A percentile compares a stretch with the other conserved stretches of the same genome.
Conservation (phyloP, 192 early-diverging fungal species). For the Entomortierella chlamydospora region DNA sequence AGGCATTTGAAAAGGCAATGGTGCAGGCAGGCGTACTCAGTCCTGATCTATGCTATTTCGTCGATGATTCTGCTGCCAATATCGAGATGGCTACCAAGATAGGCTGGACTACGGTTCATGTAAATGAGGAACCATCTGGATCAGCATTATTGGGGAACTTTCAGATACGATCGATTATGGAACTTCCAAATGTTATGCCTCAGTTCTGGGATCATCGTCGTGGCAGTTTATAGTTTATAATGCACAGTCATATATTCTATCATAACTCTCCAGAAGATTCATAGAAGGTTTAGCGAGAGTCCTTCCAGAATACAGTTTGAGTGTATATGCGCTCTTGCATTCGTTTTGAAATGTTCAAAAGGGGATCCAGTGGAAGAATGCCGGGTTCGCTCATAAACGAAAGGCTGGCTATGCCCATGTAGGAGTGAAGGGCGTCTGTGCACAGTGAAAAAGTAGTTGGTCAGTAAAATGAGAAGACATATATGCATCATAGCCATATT, state of each 20-base stretch:
- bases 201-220: slow-evolving; percentile 59
- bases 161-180: slow-evolving; percentile 65
- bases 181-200: slow-evolving; percentile 71
- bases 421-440: slow-evolving; percentile 84
- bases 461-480: too few species aligned
- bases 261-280: too few species aligned
- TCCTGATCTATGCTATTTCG: slow-evolving; percentile 30
- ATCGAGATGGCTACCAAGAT: slow-evolving; percentile 66
- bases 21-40: slow-evolving; percentile 31
- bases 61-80: slow-evolving; percentile 65
- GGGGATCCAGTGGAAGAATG: slow-evolving; percentile 59
- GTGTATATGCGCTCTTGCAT: slow-evolving; percentile 47
- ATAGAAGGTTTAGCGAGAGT: background rate
- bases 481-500: too few species aligned
- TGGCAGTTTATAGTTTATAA: background rate
- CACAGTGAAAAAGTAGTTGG: too few species aligned
- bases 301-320: slow-evolving; percentile 56
- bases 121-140: slow-evolving; percentile 31
- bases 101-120: slow-evolving; percentile 61
- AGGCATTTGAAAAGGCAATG: slow-evolving; percentile 47
- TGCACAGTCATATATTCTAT: too few species aligned
- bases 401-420: slow-evolving; percentile 83
- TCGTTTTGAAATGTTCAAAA: slow-evolving; percentile 66
- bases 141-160: slow-evolving; percentile 47
- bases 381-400: slow-evolving; percentile 68